Evolutionary conservation across 108 stramenopile genomes (phyloP).

Genomic region (Chaetoceros tenuissimus): DNA sequence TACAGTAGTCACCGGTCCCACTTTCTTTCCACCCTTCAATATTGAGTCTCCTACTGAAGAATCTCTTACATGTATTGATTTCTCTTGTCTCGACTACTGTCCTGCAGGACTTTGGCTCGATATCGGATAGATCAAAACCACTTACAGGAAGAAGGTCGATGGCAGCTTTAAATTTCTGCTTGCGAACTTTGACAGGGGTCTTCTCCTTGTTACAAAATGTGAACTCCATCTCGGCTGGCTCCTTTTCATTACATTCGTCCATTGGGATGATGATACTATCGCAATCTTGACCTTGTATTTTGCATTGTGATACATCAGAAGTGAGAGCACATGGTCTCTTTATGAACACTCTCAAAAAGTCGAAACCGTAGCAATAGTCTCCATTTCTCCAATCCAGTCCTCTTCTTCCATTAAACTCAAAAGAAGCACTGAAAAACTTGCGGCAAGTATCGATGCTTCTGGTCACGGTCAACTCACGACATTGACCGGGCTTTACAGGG

Average conservation of each 20-base stretch:
- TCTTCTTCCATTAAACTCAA: background rate
- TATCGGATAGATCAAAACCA: background rate
- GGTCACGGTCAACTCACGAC: background rate
- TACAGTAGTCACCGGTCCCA: background rate
- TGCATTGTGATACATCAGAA: too few relatives aligned
- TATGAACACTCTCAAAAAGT: too few relatives aligned
- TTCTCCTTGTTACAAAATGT: background rate
- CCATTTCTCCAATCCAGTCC: background rate
- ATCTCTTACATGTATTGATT: background rate
- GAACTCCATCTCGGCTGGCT: background rate
- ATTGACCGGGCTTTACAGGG: background rate
- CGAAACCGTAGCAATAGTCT: too few relatives aligned
- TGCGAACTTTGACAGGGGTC: background rate
- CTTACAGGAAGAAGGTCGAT: background rate
- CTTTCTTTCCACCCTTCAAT: background rate
- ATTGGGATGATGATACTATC: background rate
- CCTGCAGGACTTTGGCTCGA: background rate
- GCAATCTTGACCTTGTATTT: background rate
- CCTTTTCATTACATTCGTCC: background rate
- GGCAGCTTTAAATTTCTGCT: background rate
- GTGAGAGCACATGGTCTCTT: too few relatives aligned
- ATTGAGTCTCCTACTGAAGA: background rate
- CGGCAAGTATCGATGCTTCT: background rate
- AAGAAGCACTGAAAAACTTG: background rate
- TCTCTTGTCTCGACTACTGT: background rate